These are phyloP conservation scores for Calocera viscosa DNA, from an alignment of 768 basidiomycete genomes.

Conservation along the genomic window DNA sequence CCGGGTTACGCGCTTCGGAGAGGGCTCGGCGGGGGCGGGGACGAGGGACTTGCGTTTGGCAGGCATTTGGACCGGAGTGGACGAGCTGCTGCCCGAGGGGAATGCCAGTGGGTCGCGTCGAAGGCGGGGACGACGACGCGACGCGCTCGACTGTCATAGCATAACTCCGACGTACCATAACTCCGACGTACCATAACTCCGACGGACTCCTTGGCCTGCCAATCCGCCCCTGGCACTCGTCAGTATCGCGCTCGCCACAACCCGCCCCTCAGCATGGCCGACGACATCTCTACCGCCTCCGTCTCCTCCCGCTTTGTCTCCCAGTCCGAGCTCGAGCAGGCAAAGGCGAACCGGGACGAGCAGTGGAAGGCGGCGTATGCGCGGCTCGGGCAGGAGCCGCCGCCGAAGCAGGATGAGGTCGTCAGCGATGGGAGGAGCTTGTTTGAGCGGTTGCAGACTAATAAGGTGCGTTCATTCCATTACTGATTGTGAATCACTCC, in stretches of 20 bases:
- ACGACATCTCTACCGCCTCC: conserved; percentile 41
- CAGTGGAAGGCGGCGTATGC: conserved; percentile 89
- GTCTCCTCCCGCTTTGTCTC: conserved; percentile 80
- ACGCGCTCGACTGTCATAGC: too few species aligned
- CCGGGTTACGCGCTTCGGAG: neutral
- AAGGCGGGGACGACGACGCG: too few species aligned
- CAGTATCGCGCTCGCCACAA: neutral
- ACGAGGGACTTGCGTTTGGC: neutral
- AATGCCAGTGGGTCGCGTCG: too few species aligned
- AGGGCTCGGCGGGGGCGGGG: neutral
- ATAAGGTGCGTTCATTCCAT: conserved; percentile 46
- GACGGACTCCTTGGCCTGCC: neutral
- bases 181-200: neutral
- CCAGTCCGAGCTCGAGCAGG: conserved; percentile 61
- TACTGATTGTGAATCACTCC: neutral
- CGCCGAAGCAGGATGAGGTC: conserved; percentile 56
- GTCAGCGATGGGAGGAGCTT: conserved; percentile 72
- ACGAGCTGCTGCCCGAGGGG: neutral
- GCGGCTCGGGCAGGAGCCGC: conserved; percentile 78
- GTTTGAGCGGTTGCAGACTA: conserved; percentile 86
- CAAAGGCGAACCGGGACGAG: conserved; percentile 54
- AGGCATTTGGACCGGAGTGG: neutral
- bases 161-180: too few species aligned
- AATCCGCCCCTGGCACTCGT: neutral
- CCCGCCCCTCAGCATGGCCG: neutral